Percentiles rank a stretch among this genome's conserved stretches.
Evolutionary conservation across 495 filamentous ascomycete species (phyloP).

Genomic region (Aspergillus kassunensis): DNA sequence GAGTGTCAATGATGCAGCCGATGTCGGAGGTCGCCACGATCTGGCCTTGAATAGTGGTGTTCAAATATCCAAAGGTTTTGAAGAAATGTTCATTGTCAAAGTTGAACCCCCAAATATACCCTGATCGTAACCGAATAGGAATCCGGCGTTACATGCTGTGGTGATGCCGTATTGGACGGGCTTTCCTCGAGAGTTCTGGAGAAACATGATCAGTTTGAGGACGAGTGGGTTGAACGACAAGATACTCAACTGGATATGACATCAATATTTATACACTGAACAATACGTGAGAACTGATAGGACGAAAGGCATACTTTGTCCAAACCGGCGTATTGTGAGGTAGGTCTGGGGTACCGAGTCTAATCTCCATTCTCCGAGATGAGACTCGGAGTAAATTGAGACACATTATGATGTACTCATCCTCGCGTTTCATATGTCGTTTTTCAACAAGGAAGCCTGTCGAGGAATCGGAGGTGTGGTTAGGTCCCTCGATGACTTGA

Average conservation of each 20-base stretch:
- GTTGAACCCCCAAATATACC: slow-evolving; percentile 34
- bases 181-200: background rate
- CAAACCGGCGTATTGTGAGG: background rate
- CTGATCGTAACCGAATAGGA: slow-evolving; percentile 29
- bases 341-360: background rate
- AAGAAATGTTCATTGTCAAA: slow-evolving; percentile 26
- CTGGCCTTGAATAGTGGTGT: slow-evolving; percentile 5
- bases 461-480: too few relatives aligned
- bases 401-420: too few relatives aligned
- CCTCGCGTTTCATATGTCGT: too few relatives aligned
- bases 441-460: too few relatives aligned
- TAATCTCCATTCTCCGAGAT: background rate
- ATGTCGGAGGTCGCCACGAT: slow-evolving; percentile 55
- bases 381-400: too few relatives aligned
- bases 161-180: background rate
- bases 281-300: background rate
- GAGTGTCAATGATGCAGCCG: slow-evolving; percentile 52
- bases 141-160: background rate
- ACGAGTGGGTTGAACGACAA: background rate
- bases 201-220: background rate
- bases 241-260: background rate
- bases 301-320: background rate
- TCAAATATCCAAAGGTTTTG: slow-evolving; percentile 13
- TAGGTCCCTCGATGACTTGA: too few relatives aligned
- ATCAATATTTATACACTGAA: background rate